Conservation (phyloP, 306 rosid genomes). For the Pterocarpus macrocarpus region DNA sequence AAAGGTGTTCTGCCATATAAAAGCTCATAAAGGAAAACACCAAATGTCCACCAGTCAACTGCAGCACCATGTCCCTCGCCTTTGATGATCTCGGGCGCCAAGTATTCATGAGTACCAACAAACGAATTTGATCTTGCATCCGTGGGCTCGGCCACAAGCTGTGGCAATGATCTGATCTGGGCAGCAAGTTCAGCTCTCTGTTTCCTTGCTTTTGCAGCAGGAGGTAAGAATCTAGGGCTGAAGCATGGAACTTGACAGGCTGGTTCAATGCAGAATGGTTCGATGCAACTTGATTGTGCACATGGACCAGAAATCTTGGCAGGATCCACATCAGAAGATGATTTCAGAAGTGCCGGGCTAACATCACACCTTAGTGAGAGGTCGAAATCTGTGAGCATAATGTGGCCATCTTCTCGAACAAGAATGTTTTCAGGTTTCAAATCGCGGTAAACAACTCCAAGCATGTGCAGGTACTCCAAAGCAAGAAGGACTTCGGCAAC, state of each 20-base stretch:
- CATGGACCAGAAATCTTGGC: slow-evolving; percentile 75
- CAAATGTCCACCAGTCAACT: slow-evolving; percentile 97
- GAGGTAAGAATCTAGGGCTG: slow-evolving; percentile 79
- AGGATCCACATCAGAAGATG: slow-evolving; percentile 63
- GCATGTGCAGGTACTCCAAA: slow-evolving; percentile 93
- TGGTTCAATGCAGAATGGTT: slow-evolving; percentile 87
- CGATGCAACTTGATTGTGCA: slow-evolving; percentile 70
- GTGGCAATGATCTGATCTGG: slow-evolving; percentile 79
- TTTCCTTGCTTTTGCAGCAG: slow-evolving; percentile 72
- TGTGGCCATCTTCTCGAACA: slow-evolving; percentile 92
- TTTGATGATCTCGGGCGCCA: slow-evolving; percentile 93
- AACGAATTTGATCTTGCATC: slow-evolving; percentile 91
- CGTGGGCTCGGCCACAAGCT: slow-evolving; percentile 90
- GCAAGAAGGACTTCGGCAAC: slow-evolving; percentile 95
- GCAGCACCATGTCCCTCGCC: slow-evolving; percentile 96
- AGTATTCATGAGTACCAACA: slow-evolving; percentile 93
- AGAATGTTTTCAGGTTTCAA: slow-evolving; percentile 90
- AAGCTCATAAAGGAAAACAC: slow-evolving; percentile 89
- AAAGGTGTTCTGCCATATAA: slow-evolving; percentile 85
- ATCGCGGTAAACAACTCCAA: slow-evolving; percentile 90
- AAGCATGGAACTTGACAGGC: slow-evolving; percentile 87
- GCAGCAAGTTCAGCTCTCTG: slow-evolving; percentile 61
- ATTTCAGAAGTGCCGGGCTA: slow-evolving; percentile 74
- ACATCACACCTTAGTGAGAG: slow-evolving; percentile 84
- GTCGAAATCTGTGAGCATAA: slow-evolving; percentile 94